Percentiles rank a stretch among this genome's conserved stretches.
phyloP scores from a whole-genome alignment of 768 basidiomycete genomes.

The Tephrocybe rancida region DNA sequence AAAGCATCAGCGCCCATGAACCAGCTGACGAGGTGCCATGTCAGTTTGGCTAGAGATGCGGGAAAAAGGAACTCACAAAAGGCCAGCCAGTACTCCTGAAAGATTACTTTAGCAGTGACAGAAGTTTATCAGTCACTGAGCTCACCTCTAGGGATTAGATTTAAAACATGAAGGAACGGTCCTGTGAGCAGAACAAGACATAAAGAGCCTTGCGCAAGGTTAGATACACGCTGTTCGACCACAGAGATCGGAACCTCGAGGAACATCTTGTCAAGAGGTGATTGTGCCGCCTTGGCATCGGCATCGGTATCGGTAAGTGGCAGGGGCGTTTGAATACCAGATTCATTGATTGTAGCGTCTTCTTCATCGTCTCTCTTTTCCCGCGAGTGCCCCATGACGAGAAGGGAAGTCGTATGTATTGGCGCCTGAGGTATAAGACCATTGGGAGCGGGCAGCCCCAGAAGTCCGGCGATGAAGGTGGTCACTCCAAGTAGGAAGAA shows the following conservation, averaged over 20 bases:
- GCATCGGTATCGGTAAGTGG: constrained; percentile 5
- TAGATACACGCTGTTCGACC: constrained; percentile 93
- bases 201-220: constrained; percentile 80
- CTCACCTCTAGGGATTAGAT: constrained; percentile 73
- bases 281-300: constrained; percentile 11
- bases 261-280: constrained; percentile 1
- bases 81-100: constrained; percentile 73
- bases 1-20: constrained; percentile 91
- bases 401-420: constrained; percentile 85
- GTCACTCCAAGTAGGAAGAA: constrained; percentile 91
- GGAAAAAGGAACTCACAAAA: constrained; percentile 69
- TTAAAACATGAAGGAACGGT: constrained; percentile 80
- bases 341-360: constrained; percentile 19
- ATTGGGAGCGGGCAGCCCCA: constrained; percentile 87
- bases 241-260: constrained; percentile 68
- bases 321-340: constrained; percentile 8
- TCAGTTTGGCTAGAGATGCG: no score
- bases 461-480: constrained; percentile 85
- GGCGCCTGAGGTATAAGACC: constrained; percentile 88
- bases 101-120: constrained; percentile 1
- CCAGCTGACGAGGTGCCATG: constrained; percentile 53
- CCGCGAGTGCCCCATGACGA: constrained; percentile 57
- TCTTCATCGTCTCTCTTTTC: constrained; percentile 41
- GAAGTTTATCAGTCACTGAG: constrained; percentile 3
- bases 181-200: constrained; percentile 80